Evolutionary conservation across 1,284 basidiomycete genomes (phyloP).

Genomic region (Trichosporon inkin): DNA sequence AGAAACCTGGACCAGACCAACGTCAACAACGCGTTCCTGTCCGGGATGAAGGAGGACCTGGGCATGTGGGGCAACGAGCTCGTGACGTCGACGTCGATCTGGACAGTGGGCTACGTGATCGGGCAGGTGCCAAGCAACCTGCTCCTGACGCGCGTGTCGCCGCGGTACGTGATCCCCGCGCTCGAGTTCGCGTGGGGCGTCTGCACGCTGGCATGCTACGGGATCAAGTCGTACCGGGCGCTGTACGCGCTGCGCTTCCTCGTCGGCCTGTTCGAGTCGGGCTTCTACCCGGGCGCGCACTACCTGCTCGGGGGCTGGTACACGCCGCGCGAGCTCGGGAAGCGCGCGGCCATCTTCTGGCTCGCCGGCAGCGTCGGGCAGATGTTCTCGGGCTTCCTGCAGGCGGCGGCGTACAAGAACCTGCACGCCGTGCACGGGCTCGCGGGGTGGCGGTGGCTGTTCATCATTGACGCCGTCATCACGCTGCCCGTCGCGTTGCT

Average conservation of each 20-base stretch:
- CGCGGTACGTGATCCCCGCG: slow-evolving; percentile 33
- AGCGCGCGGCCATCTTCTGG: slow-evolving; percentile 43
- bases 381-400: slow-evolving; percentile 42
- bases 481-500: slow-evolving; percentile 42
- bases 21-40: slow-evolving; percentile 33
- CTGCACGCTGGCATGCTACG: slow-evolving; percentile 35
- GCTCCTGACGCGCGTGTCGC: slow-evolving; percentile 39
- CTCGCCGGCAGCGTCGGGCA: slow-evolving; percentile 33
- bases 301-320: slow-evolving; percentile 42
- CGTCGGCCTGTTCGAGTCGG: slow-evolving; percentile 36
- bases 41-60: slow-evolving; percentile 29
- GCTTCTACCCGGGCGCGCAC: slow-evolving; percentile 41
- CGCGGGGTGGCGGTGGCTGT: slow-evolving; percentile 33
- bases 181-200: slow-evolving; percentile 43
- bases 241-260: slow-evolving; percentile 37
- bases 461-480: slow-evolving; percentile 36
- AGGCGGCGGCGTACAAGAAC: slow-evolving; percentile 40
- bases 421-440: slow-evolving; percentile 37
- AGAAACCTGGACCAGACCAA: slow-evolving; percentile 21
- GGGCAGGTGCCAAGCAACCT: slow-evolving; percentile 43
- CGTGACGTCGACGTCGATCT: slow-evolving; percentile 37
- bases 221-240: slow-evolving; percentile 25
- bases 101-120: slow-evolving; percentile 42
- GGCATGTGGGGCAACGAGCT: slow-evolving; percentile 38
- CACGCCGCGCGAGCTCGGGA: slow-evolving; percentile 40